A percentile compares a stretch with the other conserved stretches of the same genome.
phyloP scores from a whole-genome alignment of 1,284 basidiomycete genomes.

The Malassezia yamatoensis region DNA sequence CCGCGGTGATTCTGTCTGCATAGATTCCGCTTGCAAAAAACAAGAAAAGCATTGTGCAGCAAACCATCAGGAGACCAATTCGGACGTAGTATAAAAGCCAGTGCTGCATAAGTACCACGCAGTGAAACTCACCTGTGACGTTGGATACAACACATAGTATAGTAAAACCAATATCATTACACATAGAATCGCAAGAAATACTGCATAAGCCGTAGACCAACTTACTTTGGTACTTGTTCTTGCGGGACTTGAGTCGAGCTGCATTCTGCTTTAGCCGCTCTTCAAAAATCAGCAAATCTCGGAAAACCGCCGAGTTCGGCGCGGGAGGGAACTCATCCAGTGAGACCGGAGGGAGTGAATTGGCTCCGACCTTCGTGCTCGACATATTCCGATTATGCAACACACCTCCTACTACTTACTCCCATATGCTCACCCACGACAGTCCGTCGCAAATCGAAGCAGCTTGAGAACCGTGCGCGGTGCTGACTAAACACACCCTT shows the following conservation, averaged over 20 bases:
- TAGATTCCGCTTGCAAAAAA: conserved; percentile 98
- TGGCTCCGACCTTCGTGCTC: no score
- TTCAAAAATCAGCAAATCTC: conserved; percentile 85
- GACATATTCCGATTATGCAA: no score
- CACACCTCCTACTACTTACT: no score
- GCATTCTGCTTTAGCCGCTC: conserved; percentile 91
- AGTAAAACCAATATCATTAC: conserved; percentile 1
- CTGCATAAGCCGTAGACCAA: conserved; percentile 26
- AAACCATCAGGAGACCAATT: conserved; percentile 33
- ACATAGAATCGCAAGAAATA: conserved; percentile 8
- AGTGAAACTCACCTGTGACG: conserved; percentile 8
- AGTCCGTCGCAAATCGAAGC: neutral
- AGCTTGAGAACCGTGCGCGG: neutral
- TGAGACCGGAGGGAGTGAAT: neutral
- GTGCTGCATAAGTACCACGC: conserved; percentile 9
- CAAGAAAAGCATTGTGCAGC: conserved; percentile 67
- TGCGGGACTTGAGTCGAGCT: conserved; percentile 65
- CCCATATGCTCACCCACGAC: no score
- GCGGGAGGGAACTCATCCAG: conserved; percentile 51
- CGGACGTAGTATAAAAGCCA: conserved; percentile 29
- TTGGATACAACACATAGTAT: neutral
- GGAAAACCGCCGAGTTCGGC: conserved; percentile 50
- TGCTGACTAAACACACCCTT: neutral
- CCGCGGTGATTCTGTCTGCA: conserved; percentile 87
- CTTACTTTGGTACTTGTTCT: conserved; percentile 76